These are phyloP conservation scores for Aspergillus baeticus DNA, from an alignment of 495 filamentous ascomycete species.

Conservation along the genomic window DNA sequence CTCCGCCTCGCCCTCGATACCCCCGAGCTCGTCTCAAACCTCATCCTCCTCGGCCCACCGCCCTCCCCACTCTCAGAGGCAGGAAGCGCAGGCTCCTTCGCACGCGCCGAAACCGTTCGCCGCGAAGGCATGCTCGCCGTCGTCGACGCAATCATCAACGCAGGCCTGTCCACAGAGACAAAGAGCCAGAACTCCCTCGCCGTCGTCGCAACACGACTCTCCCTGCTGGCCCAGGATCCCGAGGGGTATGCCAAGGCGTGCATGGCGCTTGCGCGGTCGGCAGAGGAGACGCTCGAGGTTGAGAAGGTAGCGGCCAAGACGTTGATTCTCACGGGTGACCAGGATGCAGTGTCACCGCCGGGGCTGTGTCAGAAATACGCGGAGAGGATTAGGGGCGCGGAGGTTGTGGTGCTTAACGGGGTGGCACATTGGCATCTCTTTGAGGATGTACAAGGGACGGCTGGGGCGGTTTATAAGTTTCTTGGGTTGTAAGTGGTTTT, in stretches of 20 bases:
- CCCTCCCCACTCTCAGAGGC: background rate
- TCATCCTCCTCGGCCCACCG: background rate
- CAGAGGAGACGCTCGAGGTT: constrained; percentile 2
- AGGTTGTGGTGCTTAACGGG: background rate
- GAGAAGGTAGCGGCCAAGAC: background rate
- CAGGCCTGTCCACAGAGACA: background rate
- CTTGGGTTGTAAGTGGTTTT: background rate
- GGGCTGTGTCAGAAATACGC: background rate
- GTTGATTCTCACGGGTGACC: background rate
- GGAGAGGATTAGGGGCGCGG: background rate
- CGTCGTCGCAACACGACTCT: background rate
- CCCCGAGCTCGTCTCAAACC: background rate
- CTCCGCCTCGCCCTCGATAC: background rate
- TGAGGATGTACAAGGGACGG: background rate
- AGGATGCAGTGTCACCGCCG: background rate
- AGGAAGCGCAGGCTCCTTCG: background rate
- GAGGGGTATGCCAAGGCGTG: constrained; percentile 5
- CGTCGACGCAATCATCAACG: background rate
- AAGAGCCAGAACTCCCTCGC: background rate
- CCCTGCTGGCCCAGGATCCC: background rate
- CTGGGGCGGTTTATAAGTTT: background rate
- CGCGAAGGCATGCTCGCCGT: background rate
- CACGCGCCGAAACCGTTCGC: constrained; percentile 2
- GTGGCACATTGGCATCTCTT: constrained; percentile 6
- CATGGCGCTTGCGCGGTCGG: constrained; percentile 2